A percentile compares a stretch with the other conserved stretches of the same genome.
Evolutionary conservation across 1,284 basidiomycete species (phyloP).

Genomic region (Irpex rosettiformis): DNA sequence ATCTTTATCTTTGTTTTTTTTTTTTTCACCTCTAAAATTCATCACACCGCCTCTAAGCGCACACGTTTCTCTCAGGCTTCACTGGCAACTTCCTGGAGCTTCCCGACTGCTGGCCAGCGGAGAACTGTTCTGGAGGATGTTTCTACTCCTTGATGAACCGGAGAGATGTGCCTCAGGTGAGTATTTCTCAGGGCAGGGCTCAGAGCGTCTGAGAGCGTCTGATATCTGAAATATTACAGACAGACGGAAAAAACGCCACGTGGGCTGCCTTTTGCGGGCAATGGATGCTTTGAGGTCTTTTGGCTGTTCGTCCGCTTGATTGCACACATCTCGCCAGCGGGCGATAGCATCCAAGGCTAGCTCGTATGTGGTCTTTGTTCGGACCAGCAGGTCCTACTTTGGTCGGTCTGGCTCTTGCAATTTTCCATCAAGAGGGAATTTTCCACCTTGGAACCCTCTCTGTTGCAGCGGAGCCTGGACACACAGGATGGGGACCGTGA

Average conservation of each 20-base stretch:
- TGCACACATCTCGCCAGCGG: slow-evolving; percentile 7
- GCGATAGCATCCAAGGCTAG: slow-evolving; percentile 24
- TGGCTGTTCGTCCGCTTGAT: slow-evolving; percentile 31
- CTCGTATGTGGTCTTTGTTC: slow-evolving; percentile 23
- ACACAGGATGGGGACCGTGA: no score
- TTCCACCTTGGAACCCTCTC: no score
- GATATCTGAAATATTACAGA: neutral
- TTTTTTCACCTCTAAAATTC: no score
- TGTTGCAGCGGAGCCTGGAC: neutral
- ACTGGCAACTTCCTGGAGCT: no score
- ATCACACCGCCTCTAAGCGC: no score
- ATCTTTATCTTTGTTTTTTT: no score
- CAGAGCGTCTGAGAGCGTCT: neutral
- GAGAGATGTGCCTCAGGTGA: neutral
- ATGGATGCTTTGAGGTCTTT: slow-evolving; percentile 28
- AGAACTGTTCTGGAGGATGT: neutral
- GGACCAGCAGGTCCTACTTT: slow-evolving; percentile 20
- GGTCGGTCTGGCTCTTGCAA: slow-evolving; percentile 3
- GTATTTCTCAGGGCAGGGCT: neutral
- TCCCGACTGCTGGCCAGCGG: no score
- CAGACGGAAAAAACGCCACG: slow-evolving; percentile 6
- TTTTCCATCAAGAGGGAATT: slow-evolving; percentile 7
- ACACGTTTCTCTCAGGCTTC: no score
- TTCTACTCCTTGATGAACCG: neutral
- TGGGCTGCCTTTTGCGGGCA: slow-evolving; percentile 10